These are phyloP conservation scores for Prunus armeniaca DNA, from an alignment of 306 rosid species.

Conservation along the genomic window DNA sequence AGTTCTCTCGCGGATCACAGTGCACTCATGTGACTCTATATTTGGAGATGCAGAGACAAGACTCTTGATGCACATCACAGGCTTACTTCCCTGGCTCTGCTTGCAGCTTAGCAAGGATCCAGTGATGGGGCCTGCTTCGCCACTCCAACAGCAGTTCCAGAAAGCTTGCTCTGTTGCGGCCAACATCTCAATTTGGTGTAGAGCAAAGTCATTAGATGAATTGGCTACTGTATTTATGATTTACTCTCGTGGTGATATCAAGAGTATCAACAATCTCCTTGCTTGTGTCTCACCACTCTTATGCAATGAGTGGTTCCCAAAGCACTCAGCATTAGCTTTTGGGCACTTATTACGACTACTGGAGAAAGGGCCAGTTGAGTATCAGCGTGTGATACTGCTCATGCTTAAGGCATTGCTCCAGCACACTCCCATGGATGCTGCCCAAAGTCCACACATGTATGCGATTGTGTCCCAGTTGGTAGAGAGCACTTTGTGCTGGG, in stretches of 20 bases:
- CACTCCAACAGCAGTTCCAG: constrained; percentile 83
- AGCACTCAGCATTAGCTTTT: constrained; percentile 86
- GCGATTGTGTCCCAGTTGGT: constrained; percentile 94
- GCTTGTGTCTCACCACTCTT: constrained; percentile 90
- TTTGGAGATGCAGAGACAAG: constrained; percentile 93
- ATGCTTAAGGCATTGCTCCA: constrained; percentile 95
- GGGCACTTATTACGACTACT: constrained; percentile 88
- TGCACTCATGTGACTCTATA: constrained; percentile 95
- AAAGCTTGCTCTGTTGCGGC: constrained; percentile 93
- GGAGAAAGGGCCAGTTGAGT: constrained; percentile 92
- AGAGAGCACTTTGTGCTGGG: constrained; percentile 98
- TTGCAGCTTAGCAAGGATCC: constrained; percentile 87
- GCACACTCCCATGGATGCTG: constrained; percentile 97
- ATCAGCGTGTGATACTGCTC: constrained; percentile 92
- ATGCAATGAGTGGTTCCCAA: constrained; percentile 93
- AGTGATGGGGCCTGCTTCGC: constrained; percentile 75
- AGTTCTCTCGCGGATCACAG: constrained; percentile 87
- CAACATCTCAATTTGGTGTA: constrained; percentile 88
- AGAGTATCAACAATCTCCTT: constrained; percentile 70
- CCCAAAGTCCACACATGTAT: constrained; percentile 97
- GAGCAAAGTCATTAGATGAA: constrained; percentile 86
- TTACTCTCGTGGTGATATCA: constrained; percentile 87
- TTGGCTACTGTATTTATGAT: constrained; percentile 77
- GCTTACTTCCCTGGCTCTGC: constrained; percentile 98
- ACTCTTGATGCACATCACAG: constrained; percentile 95